A percentile compares a stretch with the other conserved stretches of the same genome.
These are phyloP conservation scores for Sporothrix euskadiensis DNA, from an alignment of 2,329 filamentous ascomycete genomes.

Conservation along the genomic window DNA sequence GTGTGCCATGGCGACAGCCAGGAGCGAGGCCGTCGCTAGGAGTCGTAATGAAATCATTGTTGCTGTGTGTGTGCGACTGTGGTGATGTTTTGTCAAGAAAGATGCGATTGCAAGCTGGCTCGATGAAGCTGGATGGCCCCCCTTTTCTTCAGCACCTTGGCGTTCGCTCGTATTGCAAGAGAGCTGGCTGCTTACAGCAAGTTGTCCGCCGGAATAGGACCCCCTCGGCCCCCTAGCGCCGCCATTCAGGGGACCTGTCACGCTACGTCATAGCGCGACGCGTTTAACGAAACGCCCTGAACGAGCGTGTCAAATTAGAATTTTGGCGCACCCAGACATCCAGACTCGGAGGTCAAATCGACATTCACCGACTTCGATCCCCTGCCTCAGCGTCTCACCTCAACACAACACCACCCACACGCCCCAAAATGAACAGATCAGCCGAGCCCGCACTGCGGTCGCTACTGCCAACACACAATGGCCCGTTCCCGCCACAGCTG, in stretches of 20 bases:
- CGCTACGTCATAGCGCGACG: slow-evolving; percentile 30
- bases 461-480: slow-evolving; percentile 71
- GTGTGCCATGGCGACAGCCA: slow-evolving; percentile 52
- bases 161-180: background rate
- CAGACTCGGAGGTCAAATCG: background rate
- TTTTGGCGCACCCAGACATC: background rate
- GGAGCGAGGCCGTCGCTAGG: slow-evolving; percentile 43
- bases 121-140: background rate
- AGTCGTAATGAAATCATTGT: slow-evolving; percentile 31
- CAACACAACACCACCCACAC: background rate
- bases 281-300: slow-evolving; percentile 14
- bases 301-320: background rate
- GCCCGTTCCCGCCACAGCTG: slow-evolving; percentile 67
- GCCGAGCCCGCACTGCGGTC: slow-evolving; percentile 73
- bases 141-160: slow-evolving; percentile 4
- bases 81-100: background rate
- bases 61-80: background rate
- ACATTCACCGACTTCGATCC: background rate
- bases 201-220: background rate
- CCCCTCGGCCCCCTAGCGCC: background rate
- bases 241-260: background rate
- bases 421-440: slow-evolving; percentile 65
- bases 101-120: background rate
- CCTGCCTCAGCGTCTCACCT: background rate
- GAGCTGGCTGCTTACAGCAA: background rate